Percentiles rank a stretch among this genome's conserved stretches.
These are phyloP conservation scores for Ephemerocybe angulata DNA, from an alignment of 768 basidiomycete species.

Conservation along the genomic window DNA sequence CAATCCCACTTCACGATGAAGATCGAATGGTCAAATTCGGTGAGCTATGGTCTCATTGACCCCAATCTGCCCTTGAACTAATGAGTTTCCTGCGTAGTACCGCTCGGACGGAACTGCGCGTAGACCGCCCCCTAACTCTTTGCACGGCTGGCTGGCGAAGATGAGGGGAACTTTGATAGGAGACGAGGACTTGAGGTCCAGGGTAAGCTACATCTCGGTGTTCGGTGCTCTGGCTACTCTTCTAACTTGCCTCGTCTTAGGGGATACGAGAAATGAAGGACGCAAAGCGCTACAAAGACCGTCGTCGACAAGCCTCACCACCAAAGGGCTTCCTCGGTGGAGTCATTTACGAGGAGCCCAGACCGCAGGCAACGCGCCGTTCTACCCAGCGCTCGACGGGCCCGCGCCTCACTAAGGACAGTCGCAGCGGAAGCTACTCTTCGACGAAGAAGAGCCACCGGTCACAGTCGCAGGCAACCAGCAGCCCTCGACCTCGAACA, in stretches of 20 bases:
- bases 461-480: not conserved
- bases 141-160: conserved; percentile 81
- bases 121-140: conserved; percentile 49
- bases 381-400: not conserved
- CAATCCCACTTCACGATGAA: conserved; percentile 32
- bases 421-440: conserved; percentile 9
- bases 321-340: conserved; percentile 6
- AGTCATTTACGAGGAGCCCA: conserved; percentile 13
- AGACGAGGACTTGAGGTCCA: conserved; percentile 53
- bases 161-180: conserved; percentile 69
- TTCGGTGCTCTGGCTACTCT: conserved; percentile 2
- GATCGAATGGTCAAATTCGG: conserved; percentile 52
- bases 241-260: conserved; percentile 20
- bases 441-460: conserved; percentile 3
- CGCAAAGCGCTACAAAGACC: conserved; percentile 31
- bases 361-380: not conserved
- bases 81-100: conserved; percentile 26
- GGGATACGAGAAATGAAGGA: conserved; percentile 71
- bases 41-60: conserved; percentile 13
- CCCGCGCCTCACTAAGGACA: conserved; percentile 4
- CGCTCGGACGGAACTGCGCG: conserved; percentile 42
- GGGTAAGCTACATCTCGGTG: conserved; percentile 26
- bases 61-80: not conserved
- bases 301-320: not conserved
- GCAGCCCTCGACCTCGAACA: conserved; percentile 1